Evolutionary conservation across 2,329 filamentous ascomycete species (phyloP).

Genomic region (Talaromyces atroroseus): DNA sequence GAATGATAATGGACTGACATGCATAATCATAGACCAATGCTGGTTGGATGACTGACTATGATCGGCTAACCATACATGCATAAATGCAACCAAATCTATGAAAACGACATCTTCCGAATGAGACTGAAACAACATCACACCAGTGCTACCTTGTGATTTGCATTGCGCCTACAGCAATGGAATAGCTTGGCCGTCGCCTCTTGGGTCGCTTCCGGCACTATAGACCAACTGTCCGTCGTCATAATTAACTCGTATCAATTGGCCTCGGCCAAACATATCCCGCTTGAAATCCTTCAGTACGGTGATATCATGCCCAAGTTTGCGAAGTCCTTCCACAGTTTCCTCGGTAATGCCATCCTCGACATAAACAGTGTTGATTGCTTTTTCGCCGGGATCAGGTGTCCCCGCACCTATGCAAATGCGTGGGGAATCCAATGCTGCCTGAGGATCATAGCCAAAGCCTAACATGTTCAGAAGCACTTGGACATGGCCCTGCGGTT

Average conservation of each 20-base stretch:
- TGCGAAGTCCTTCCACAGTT: constrained; percentile 61
- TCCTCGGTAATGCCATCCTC: constrained; percentile 74
- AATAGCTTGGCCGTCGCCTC: constrained; percentile 73
- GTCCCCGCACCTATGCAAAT: constrained; percentile 77
- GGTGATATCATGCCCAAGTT: constrained; percentile 67
- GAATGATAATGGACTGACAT: neutral
- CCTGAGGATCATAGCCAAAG: constrained; percentile 75
- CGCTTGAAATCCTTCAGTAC: constrained; percentile 62
- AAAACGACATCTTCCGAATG: neutral
- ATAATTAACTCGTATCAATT: constrained; percentile 73
- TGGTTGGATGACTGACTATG: neutral
- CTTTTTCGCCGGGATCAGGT: constrained; percentile 54
- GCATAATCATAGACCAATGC: neutral
- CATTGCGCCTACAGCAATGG: constrained; percentile 30
- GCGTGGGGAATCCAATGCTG: constrained; percentile 84
- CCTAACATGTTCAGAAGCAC: constrained; percentile 84
- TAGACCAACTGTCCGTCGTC: constrained; percentile 73
- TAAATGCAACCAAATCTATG: neutral
- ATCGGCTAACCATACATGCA: neutral
- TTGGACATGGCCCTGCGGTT: constrained; percentile 93
- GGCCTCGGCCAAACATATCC: constrained; percentile 74
- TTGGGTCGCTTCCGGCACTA: constrained; percentile 81
- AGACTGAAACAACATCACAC: neutral
- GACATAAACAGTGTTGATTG: constrained; percentile 64
- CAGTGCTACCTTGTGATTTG: neutral